Evolutionary conservation across 1,284 basidiomycete species (phyloP), one percentile per base, ranked within the genome.

Genomic region (Austroboletus rostrupii): DNA sequence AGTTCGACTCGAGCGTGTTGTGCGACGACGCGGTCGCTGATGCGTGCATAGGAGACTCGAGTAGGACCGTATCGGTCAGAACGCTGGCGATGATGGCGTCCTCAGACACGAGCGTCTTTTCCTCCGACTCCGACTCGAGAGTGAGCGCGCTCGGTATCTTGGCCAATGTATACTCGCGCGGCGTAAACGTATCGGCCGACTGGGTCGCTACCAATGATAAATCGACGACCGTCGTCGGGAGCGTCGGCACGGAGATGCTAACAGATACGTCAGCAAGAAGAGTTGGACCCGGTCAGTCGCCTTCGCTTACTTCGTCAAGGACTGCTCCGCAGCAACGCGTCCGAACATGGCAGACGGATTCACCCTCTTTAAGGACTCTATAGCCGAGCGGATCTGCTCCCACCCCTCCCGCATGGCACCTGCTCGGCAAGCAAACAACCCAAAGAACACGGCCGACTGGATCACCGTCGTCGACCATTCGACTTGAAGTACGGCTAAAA

Each of bases 381-480:
- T 28, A 39, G 47, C 31, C n/a, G 43, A 43, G 16, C 33, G 26
- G 39, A 55, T 47, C 21, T 46, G 6, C 21, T 48, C 48, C 55
- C 45, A 47, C 28, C 37, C 52, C 45, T 48, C 20, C 14, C 32
- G 43, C 14, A 59, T 21, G 11, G 53, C 48, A 17, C 64, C 62
- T 44, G 47, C 54, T 19, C 61, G 53, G 31, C 64, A 64, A 1
- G 62, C 62, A 50, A 74, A 75, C 23, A 74, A 53, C n/a, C 61
- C 56, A 48, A 74, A 66, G 57, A 77, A 71, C 6, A 72, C 39
- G 26, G 72, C 29, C 1, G 72, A 73, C 47, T 71, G 71, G 2
- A 67, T 53, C 4, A 72, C 68, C 6, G 70, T 60, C 43, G 60
- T 29, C 7, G 62, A 61, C 77, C 76, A 77, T 68, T 76, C 76